Conservation (phyloP, 2,329 filamentous ascomycete genomes). For the Penicillium sp. region DNA sequence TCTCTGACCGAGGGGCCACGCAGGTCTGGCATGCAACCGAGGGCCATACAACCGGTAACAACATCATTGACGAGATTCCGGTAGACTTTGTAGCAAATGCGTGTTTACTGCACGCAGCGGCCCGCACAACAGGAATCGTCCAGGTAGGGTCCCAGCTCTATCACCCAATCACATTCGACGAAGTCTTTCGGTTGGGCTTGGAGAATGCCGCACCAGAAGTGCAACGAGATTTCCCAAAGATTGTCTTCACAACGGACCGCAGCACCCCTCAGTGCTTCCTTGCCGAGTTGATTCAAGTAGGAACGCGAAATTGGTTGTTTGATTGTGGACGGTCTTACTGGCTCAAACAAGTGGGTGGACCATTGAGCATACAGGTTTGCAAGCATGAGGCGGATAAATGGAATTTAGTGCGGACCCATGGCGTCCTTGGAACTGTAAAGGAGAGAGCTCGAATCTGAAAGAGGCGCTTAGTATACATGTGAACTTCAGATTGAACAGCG, state of each 20-base stretch:
- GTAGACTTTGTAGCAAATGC: conserved; percentile 37
- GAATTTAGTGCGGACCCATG: conserved; percentile 21
- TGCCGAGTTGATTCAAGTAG: conserved; percentile 35
- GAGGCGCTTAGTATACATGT: neutral
- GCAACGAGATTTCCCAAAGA: conserved; percentile 24
- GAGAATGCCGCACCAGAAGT: conserved; percentile 22
- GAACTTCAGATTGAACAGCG: neutral
- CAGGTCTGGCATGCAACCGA: conserved; percentile 34
- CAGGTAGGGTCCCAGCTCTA: conserved; percentile 34
- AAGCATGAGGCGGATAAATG: conserved; percentile 27
- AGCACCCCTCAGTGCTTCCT: conserved; percentile 30
- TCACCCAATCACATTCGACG: conserved; percentile 30
- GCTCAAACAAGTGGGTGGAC: conserved; percentile 32
- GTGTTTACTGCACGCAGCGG: conserved; percentile 32
- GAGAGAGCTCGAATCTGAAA: conserved; percentile 23
- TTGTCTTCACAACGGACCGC: conserved; percentile 32
- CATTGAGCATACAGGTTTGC: conserved; percentile 29
- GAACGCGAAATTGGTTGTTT: conserved; percentile 34
- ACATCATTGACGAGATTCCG: conserved; percentile 35
- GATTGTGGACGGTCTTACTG: conserved; percentile 36
- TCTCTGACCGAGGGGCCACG: conserved; percentile 26
- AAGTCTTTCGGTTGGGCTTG: conserved; percentile 22
- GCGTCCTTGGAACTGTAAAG: conserved; percentile 20
- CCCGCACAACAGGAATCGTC: conserved; percentile 31
- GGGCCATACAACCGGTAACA: conserved; percentile 29